Evolutionary conservation across 1,284 basidiomycete genomes (phyloP).

Genomic region (Xanthoconium separans): DNA sequence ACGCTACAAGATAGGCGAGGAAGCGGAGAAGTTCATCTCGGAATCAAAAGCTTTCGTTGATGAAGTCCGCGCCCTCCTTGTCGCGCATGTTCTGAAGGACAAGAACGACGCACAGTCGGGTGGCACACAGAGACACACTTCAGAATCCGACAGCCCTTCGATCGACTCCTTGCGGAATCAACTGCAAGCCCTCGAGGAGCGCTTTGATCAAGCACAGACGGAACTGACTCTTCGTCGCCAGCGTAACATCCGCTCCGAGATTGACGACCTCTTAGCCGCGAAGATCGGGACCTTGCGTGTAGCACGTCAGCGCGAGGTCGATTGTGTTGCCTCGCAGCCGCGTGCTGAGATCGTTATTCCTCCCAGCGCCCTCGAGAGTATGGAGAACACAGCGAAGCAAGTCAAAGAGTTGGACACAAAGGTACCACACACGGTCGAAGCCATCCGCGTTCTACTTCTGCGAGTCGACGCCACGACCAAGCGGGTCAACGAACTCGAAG

Average conservation of each 20-base stretch:
- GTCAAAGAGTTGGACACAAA: slow-evolving; percentile 23
- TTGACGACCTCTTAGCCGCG: slow-evolving; percentile 21
- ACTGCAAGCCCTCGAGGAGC: slow-evolving; percentile 28
- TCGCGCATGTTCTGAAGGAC: slow-evolving; percentile 19
- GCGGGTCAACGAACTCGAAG: slow-evolving; percentile 22
- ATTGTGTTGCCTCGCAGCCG: slow-evolving; percentile 13
- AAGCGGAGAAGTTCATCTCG: slow-evolving; percentile 19
- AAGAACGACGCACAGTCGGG: slow-evolving; percentile 5
- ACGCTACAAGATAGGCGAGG: slow-evolving; percentile 26
- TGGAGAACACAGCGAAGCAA: slow-evolving; percentile 18
- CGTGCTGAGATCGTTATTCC: slow-evolving; percentile 26
- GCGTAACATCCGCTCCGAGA: slow-evolving; percentile 18
- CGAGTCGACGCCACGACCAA: slow-evolving; percentile 25
- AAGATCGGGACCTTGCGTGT: slow-evolving; percentile 23
- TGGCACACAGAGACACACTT: neutral
- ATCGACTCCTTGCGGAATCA: slow-evolving; percentile 15
- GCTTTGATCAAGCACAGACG: slow-evolving; percentile 32
- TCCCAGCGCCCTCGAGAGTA: slow-evolving; percentile 9
- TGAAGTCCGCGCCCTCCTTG: slow-evolving; percentile 26
- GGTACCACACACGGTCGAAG: slow-evolving; percentile 24
- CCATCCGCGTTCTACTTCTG: slow-evolving; percentile 27
- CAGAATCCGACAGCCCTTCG: neutral
- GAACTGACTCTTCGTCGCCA: slow-evolving; percentile 29
- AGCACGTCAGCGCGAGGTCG: slow-evolving; percentile 24
- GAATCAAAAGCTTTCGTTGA: slow-evolving; percentile 29